phyloP scores from a whole-genome alignment of 345 rosid genomes.

The Eucalyptus tenuipes region DNA sequence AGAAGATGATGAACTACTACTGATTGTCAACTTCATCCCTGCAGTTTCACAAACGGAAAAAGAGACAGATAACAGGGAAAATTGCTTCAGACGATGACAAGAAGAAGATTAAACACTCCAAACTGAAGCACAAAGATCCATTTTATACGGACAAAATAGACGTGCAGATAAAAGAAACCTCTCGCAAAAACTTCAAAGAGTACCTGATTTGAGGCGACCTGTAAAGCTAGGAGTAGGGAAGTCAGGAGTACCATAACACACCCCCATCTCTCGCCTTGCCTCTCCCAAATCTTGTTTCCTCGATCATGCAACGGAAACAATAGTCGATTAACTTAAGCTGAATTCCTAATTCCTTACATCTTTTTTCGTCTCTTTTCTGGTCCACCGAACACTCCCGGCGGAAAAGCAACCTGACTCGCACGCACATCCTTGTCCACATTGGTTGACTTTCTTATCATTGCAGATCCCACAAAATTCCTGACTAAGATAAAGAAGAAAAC shows the following conservation, averaged over 20 bases:
- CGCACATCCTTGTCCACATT: too few species aligned
- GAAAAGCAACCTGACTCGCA: too few species aligned
- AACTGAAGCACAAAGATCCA: not conserved
- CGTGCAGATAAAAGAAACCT: not conserved
- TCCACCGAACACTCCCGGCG: too few species aligned
- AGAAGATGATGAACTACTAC: not conserved
- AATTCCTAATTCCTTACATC: too few species aligned
- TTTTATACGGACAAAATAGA: not conserved
- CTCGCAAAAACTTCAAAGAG: not conserved
- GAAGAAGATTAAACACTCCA: not conserved
- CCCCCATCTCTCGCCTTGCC: not conserved
- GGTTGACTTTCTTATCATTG: too few species aligned
- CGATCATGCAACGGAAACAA: too few species aligned
- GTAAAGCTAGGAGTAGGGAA: not conserved
- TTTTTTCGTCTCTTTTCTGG: too few species aligned
- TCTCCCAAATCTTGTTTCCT: not conserved
- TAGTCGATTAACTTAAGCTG: too few species aligned
- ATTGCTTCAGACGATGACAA: not conserved
- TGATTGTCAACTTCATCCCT: not conserved
- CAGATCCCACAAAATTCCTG: too few species aligned
- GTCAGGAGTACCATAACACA: conserved; percentile 1
- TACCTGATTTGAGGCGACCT: not conserved
- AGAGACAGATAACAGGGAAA: not conserved
- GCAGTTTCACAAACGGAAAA: not conserved
- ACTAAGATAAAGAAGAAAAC: too few species aligned